phyloP scores from a whole-genome alignment of 768 basidiomycete species.

The Cyathus striatus region DNA sequence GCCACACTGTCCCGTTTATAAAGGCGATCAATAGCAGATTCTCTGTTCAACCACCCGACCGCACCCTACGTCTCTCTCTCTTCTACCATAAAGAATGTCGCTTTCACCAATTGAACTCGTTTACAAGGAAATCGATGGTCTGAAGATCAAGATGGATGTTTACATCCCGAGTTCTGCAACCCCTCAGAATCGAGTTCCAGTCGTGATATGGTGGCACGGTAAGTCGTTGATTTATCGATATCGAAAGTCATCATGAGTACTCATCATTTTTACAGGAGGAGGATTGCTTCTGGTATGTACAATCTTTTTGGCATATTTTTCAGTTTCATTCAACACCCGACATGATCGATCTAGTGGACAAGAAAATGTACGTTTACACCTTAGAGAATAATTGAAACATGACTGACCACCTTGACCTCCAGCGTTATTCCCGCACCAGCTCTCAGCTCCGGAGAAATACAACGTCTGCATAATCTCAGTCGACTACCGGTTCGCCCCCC shows the following conservation, averaged over 20 bases:
- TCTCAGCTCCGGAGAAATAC: conserved; percentile 21
- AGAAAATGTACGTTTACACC: too few species aligned
- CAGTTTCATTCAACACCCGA: too few species aligned
- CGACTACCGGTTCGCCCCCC: conserved; percentile 32
- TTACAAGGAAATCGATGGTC: conserved; percentile 21
- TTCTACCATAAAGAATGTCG: too few species aligned
- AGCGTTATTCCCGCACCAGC: conserved; percentile 28
- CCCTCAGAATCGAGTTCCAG: conserved; percentile 17
- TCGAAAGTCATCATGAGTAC: not conserved
- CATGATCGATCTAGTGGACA: too few species aligned
- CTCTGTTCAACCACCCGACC: too few species aligned
- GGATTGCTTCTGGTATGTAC: conserved; percentile 26
- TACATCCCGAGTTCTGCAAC: conserved; percentile 24
- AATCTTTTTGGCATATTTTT: not conserved
- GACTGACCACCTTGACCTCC: too few species aligned
- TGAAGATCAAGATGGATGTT: conserved; percentile 26
- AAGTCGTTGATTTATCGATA: too few species aligned
- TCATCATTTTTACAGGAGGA: conserved; percentile 21
- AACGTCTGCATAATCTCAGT: conserved; percentile 24
- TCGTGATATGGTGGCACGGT: conserved; percentile 34
- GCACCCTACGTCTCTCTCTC: too few species aligned
- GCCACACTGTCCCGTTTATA: too few species aligned
- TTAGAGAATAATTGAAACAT: too few species aligned
- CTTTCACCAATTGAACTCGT: conserved; percentile 27
- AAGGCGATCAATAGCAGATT: too few species aligned